A percentile compares a stretch with the other conserved stretches of the same genome.
phyloP scores from a whole-genome alignment of 2,329 filamentous ascomycete species.

The Tolypocladium paradoxum region DNA sequence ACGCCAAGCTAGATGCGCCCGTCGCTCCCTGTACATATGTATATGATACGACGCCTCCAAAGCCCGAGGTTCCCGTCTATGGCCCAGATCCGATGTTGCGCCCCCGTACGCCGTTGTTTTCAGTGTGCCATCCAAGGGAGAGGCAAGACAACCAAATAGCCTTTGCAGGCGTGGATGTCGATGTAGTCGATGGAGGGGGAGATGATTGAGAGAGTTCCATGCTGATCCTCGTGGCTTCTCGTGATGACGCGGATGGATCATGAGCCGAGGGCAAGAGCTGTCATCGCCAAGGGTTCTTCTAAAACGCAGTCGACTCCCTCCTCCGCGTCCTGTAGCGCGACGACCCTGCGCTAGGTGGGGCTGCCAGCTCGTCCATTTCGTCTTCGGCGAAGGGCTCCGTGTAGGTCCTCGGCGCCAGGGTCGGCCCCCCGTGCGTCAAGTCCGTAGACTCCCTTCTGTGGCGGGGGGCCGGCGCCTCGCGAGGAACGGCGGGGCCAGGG shows the following conservation, averaged over 20 bases:
- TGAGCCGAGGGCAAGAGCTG: background rate
- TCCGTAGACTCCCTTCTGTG: constrained; percentile 17
- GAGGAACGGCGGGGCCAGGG: constrained; percentile 32
- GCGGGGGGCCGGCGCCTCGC: constrained; percentile 10
- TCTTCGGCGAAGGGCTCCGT: constrained; percentile 16
- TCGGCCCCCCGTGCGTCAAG: constrained; percentile 3
- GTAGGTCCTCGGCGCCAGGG: constrained; percentile 6
- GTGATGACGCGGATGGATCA: background rate
- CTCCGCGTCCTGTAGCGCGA: constrained; percentile 15
- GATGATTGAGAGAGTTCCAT: background rate
- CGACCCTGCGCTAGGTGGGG: constrained; percentile 13
- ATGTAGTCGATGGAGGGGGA: background rate
- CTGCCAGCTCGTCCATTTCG: constrained; percentile 15
- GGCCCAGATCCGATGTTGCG: background rate
- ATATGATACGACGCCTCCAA: background rate
- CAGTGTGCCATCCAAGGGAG: background rate
- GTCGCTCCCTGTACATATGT: background rate
- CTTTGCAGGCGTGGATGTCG: background rate
- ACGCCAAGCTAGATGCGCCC: background rate
- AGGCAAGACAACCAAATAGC: background rate
- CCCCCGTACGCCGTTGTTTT: background rate
- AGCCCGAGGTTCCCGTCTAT: background rate
- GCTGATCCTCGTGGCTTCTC: background rate
- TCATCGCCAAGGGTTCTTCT: constrained; percentile 8
- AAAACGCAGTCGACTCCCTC: constrained; percentile 13